Conservation (phyloP, 2,329 filamentous ascomycete species). For the Nigrospora oryzae region DNA sequence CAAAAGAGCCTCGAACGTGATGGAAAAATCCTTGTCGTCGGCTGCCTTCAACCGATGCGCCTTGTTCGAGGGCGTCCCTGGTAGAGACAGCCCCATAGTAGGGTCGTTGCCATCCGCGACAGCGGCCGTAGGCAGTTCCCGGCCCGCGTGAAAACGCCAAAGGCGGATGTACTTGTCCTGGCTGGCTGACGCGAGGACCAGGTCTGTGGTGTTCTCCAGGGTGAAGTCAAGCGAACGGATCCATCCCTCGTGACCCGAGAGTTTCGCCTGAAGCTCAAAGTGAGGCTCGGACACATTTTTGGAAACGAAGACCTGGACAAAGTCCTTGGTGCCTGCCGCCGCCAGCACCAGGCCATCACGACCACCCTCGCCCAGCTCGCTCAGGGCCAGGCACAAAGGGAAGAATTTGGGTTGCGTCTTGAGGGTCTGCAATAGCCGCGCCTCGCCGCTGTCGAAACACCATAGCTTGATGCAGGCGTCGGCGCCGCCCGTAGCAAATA, state of each 20-base stretch:
- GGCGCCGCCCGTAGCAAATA: constrained; percentile 69
- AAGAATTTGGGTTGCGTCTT: constrained; percentile 71
- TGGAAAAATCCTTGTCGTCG: constrained; percentile 55
- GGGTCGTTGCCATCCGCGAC: constrained; percentile 46
- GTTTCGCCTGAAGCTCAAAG: constrained; percentile 67
- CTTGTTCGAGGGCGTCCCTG: constrained; percentile 79
- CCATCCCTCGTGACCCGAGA: constrained; percentile 92
- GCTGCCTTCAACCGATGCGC: constrained; percentile 64
- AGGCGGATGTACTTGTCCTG: constrained; percentile 96
- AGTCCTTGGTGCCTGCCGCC: constrained; percentile 74
- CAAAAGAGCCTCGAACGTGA: constrained; percentile 89
- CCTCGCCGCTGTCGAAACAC: constrained; percentile 45
- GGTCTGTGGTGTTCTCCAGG: constrained; percentile 54
- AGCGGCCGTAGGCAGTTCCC: constrained; percentile 50
- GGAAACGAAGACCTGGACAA: constrained; percentile 72
- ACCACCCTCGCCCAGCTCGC: constrained; percentile 41
- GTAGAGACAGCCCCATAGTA: constrained; percentile 46
- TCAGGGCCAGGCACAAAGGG: constrained; percentile 67
- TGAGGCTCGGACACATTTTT: constrained; percentile 29
- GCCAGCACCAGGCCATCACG: constrained; percentile 57
- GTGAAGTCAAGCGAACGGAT: constrained; percentile 78
- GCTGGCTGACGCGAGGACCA: constrained; percentile 84
- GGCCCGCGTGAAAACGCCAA: constrained; percentile 75
- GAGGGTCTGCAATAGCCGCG: constrained; percentile 60
- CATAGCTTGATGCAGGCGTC: constrained; percentile 69